Evolutionary conservation across 2,329 filamentous ascomycete genomes (phyloP), one percentile per base, ranked within the genome.

Genomic region (Colletotrichum orchidophilum): DNA sequence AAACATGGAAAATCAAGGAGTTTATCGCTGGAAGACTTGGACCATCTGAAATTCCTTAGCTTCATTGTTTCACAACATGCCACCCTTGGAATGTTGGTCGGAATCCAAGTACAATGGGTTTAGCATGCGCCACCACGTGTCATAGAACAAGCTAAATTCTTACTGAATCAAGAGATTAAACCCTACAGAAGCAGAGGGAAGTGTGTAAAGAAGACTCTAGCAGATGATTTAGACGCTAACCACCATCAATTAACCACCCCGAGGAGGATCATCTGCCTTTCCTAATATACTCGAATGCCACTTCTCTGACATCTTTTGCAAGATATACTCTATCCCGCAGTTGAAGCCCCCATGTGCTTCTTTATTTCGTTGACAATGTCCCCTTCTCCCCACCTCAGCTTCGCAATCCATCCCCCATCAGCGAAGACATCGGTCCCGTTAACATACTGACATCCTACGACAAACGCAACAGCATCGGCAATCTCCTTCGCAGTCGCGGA

Each of bases 391-490:
- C 66, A 68, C 33, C 6, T 63, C 29, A 31, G 35, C 29, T 39
- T 61, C 18, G 66, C 66, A 33, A 58, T 24, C 49, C 35, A 63
- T 0, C 66, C 66, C 1, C 66, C 66, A 2, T 69, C 66, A 18
- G 65, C 6, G 1, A 69, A 46, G 1, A 69, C n/a, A 46, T 65
- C 61, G 1, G 33, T 42, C 42, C 66, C 66, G 27, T 69, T 69
- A 7, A 69, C 46, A 35, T 53, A 69, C 0, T 31, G 53, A 33
- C 66, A 69, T 26, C 53, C 15, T 0, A 13, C 53, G 1, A 65
- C 66, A 54, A 69, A 69, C 54, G n/a, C 53, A 27, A 69, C 18
- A 24, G n/a, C 66, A 9, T 69, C 61, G 2, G 66, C 66, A 31
- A 69, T 26, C 54, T 69, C 66, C 15, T 69, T 61, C 15, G 33